A percentile compares a stretch with the other conserved stretches of the same genome.
phyloP scores from a whole-genome alignment of 2,329 filamentous ascomycete species.

The Aureobasidium lini region DNA sequence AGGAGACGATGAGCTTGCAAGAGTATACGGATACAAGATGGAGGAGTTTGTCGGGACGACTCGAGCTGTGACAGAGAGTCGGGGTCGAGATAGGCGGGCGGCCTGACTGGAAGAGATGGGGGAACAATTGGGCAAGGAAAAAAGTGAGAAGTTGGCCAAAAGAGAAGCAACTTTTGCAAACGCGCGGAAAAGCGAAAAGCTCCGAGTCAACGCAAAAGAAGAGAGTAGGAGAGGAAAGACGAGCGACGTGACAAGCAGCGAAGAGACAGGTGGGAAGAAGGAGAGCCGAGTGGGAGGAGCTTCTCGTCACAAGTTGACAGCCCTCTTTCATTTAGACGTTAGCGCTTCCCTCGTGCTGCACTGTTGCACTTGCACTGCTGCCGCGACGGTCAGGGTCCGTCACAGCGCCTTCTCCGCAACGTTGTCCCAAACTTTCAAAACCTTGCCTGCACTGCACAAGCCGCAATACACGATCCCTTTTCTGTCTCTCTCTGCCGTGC shows the following conservation, averaged over 20 bases:
- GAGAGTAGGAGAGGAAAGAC: neutral
- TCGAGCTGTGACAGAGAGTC: neutral
- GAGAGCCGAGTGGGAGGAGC: slow-evolving; percentile 20
- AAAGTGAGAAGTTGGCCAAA: slow-evolving; percentile 10
- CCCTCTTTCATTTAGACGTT: neutral
- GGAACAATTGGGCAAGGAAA: slow-evolving; percentile 25
- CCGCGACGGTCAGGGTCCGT: too few relatives aligned
- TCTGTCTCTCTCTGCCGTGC: neutral
- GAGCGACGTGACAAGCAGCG: slow-evolving; percentile 5
- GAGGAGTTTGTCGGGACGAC: neutral
- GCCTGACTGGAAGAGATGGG: slow-evolving; percentile 26
- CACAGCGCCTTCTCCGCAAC: too few relatives aligned
- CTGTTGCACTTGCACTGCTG: too few relatives aligned
- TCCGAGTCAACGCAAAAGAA: neutral
- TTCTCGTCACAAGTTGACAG: slow-evolving; percentile 6
- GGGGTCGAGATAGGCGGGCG: neutral
- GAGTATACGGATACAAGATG: neutral
- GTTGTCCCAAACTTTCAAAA: neutral
- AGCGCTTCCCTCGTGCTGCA: neutral
- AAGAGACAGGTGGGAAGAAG: slow-evolving; percentile 6
- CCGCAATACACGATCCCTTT: neutral
- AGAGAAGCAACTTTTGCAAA: neutral
- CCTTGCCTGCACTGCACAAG: neutral
- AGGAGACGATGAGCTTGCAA: neutral
- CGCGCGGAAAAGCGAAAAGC: neutral